phyloP scores from a whole-genome alignment of 345 rosid species.

The Eucalyptus pauciflora region DNA sequence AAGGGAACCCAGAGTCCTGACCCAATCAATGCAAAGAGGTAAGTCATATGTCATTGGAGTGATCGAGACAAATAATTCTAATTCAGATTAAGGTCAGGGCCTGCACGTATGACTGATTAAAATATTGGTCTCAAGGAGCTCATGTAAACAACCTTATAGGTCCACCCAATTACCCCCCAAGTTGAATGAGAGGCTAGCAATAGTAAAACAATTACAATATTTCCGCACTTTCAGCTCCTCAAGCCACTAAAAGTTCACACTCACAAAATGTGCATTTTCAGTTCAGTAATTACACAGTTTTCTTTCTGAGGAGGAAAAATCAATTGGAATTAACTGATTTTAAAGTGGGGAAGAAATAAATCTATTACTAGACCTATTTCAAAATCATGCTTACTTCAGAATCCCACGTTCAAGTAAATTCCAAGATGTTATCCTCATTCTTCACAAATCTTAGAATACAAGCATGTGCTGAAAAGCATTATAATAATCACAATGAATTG shows the following conservation, averaged over 20 bases:
- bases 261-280: background rate
- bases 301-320: background rate
- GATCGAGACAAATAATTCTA: background rate
- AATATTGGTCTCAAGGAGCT: background rate
- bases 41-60: background rate
- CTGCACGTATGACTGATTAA: background rate
- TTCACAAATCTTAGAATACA: background rate
- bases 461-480: background rate
- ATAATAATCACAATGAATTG: background rate
- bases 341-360: background rate
- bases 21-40: background rate
- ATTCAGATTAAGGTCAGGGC: background rate
- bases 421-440: background rate
- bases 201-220: background rate
- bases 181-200: background rate
- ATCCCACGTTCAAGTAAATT: background rate
- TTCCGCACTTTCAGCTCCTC: background rate
- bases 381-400: background rate
- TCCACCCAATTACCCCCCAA: background rate
- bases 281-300: background rate
- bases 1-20: conserved; percentile 97
- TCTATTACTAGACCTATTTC: background rate
- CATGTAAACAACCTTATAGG: background rate
- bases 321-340: background rate
- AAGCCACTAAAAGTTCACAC: background rate